Evolutionary conservation across 2,329 filamentous ascomycete species (phyloP).

Genomic region (Fusarium goolgardi): DNA sequence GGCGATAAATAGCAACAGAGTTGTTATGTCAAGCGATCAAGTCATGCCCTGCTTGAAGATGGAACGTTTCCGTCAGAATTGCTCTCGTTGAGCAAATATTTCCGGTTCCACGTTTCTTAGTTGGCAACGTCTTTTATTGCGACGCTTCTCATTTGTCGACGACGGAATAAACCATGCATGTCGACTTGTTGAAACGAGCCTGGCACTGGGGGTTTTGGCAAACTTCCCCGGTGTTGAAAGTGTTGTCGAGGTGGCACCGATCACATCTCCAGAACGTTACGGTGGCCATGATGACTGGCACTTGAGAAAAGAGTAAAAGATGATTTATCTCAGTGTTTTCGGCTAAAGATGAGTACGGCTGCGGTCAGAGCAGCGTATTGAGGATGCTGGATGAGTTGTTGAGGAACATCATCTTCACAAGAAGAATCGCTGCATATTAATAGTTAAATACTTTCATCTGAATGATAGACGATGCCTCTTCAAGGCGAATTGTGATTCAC

Average conservation of each 20-base stretch:
- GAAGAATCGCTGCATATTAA: background rate
- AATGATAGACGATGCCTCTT: background rate
- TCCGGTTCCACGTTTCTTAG: background rate
- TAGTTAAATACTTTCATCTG: background rate
- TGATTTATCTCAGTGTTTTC: background rate
- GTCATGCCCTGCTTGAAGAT: background rate
- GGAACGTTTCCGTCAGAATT: background rate
- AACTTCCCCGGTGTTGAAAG: background rate
- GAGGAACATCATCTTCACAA: background rate
- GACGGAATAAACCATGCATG: background rate
- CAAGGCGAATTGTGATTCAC: constrained; percentile 10
- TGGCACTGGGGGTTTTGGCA: background rate
- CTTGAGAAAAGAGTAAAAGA: background rate
- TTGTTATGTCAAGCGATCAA: background rate
- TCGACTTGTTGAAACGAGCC: too few species aligned
- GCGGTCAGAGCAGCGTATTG: background rate
- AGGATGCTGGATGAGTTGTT: background rate
- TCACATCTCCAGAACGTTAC: background rate
- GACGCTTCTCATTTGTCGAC: background rate
- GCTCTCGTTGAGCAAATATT: background rate
- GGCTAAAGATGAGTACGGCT: background rate
- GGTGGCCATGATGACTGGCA: background rate
- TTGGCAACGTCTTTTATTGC: background rate
- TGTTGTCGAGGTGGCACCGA: background rate
- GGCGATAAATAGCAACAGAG: background rate